Evolutionary conservation across 768 basidiomycete genomes (phyloP), one percentile per base, ranked within the genome.

Genomic region (Tylopilus sp.): DNA sequence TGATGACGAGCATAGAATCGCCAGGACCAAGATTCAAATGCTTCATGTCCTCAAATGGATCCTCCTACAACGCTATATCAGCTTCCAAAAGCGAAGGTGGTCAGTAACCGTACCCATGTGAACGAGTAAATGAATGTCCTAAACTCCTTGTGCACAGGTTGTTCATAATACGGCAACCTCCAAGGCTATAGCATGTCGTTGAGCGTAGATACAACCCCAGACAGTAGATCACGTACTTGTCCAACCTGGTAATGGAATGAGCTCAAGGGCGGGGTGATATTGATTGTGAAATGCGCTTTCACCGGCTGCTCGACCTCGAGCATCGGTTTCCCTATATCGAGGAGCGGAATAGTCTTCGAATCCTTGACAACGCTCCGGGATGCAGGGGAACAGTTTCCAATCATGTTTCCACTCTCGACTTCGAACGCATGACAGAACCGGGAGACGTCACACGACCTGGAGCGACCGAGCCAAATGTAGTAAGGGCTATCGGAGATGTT

Each of bases 391-490:
- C 72, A 74, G 51, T 74, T 79, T 23, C 79, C 81, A 38, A 77
- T 69, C 57, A 72, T 69, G 62, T 85, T 86, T 22, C 84, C 86
- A 8, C 80, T 73, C 56, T 85, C 81, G 20, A 80, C 69, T 56
- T 84, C 82, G 60, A 86, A 85, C 1, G 80, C 78, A 56, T 82
- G 79, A 44, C 75, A 75, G 42, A 77, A 74, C 3, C 71, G 71
- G 2, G 83, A 74, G 15, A 82, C 79, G 52, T 85, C 82, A 52
- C 81, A 77, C 4, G 75, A 69, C 22, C 85, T 80, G 9, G 85
- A 79, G 44, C 84, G 81, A 31, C 86, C 86, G 26, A 90, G 74
- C 78, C 85, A 88, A 57, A 90, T 81, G 64, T 88, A 89, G 70
- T 85, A 86, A 0, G 83, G 82, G 25, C 79, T 83, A 51, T 3